phyloP scores from a whole-genome alignment of 257 asterid genomes.

The Solanum ahanhuiri region DNA sequence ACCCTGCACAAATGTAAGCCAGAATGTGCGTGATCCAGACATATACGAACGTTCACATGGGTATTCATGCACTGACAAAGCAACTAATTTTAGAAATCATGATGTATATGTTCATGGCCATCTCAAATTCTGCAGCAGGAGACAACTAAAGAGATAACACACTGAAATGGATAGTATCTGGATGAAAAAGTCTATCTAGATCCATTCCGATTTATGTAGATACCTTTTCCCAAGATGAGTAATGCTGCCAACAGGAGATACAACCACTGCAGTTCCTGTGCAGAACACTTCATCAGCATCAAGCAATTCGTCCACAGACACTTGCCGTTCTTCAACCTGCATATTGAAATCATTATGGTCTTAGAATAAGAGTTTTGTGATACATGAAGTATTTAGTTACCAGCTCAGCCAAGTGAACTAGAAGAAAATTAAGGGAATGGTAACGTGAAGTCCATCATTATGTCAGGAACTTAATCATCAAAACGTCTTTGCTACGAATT shows the following conservation, averaged over 20 bases:
- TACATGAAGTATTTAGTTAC: background rate
- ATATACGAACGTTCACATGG: background rate
- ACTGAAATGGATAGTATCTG: background rate
- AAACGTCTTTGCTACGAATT: background rate
- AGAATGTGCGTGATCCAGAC: background rate
- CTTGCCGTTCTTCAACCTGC: constrained; percentile 76
- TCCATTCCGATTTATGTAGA: background rate
- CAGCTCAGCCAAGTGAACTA: background rate
- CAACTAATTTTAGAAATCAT: background rate
- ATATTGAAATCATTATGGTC: background rate
- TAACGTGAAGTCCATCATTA: background rate
- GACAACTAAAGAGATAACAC: background rate
- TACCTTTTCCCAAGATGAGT: constrained; percentile 72
- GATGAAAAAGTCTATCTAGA: background rate
- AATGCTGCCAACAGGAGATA: constrained; percentile 92
- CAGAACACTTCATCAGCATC: constrained; percentile 98
- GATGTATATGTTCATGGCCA: background rate
- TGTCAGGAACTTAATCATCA: background rate
- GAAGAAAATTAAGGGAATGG: background rate
- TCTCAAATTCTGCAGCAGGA: background rate
- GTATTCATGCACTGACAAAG: background rate
- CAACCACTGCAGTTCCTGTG: constrained; percentile 92
- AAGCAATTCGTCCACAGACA: constrained; percentile 85
- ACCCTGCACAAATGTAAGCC: constrained; percentile 31
- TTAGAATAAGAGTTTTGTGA: background rate